These are phyloP conservation scores for Penicillium goetzii DNA, from an alignment of 495 filamentous ascomycete species.

Conservation along the genomic window DNA sequence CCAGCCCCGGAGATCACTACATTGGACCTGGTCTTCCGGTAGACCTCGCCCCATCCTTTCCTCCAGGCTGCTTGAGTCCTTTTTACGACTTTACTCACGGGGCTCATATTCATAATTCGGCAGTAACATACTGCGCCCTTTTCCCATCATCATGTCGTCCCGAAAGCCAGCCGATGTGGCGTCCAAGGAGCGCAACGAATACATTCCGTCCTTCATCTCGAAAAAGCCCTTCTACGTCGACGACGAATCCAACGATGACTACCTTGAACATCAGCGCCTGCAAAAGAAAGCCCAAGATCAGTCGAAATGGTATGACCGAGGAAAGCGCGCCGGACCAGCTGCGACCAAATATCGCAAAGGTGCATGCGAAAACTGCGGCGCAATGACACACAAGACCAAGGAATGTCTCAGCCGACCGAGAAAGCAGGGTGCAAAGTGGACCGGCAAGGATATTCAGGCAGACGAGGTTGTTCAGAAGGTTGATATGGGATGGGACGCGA, in stretches of 20 bases:
- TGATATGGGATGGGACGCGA: slow-evolving; percentile 93
- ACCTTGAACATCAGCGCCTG: slow-evolving; percentile 95
- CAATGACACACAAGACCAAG: slow-evolving; percentile 93
- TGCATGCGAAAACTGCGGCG: slow-evolving; percentile 97
- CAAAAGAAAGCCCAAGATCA: slow-evolving; percentile 65
- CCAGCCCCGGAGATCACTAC: slow-evolving; percentile 8
- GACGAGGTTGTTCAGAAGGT: slow-evolving; percentile 89
- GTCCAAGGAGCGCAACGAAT: slow-evolving; percentile 88
- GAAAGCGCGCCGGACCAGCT: slow-evolving; percentile 75
- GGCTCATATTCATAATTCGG: not conserved
- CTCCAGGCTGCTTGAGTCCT: not conserved
- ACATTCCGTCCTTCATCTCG: slow-evolving; percentile 97
- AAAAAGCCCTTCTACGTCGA: slow-evolving; percentile 97
- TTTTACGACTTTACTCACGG: not conserved
- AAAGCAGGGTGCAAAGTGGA: slow-evolving; percentile 90
- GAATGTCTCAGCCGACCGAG: slow-evolving; percentile 89
- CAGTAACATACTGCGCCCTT: not conserved
- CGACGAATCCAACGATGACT: slow-evolving; percentile 81
- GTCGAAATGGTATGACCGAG: slow-evolving; percentile 89
- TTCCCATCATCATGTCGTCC: slow-evolving; percentile 38
- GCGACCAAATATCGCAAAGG: slow-evolving; percentile 98
- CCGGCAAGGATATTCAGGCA: slow-evolving; percentile 88
- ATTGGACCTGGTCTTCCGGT: not conserved
- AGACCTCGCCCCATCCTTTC: slow-evolving; percentile 10
- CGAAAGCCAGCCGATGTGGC: slow-evolving; percentile 55